phyloP scores from a whole-genome alignment of 768 basidiomycete genomes.

The Mycena polygramma region DNA sequence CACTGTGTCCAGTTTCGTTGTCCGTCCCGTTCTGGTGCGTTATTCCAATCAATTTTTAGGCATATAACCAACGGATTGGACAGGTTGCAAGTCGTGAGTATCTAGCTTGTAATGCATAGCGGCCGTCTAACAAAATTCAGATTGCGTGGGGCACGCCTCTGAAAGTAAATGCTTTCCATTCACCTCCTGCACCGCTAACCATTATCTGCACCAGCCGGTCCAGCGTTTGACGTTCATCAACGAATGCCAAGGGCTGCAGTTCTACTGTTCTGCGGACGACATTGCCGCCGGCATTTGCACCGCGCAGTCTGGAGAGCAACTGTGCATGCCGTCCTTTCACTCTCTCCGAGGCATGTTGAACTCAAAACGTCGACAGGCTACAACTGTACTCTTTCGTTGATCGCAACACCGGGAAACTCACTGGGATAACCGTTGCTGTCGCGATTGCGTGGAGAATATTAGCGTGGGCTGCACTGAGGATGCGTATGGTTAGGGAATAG shows the following conservation, averaged over 20 bases:
- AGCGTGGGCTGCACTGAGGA: constrained; percentile 34
- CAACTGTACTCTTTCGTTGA: constrained; percentile 36
- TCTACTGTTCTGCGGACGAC: constrained; percentile 35
- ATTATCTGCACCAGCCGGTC: not conserved
- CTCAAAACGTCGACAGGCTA: constrained; percentile 16
- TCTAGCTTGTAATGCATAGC: not conserved
- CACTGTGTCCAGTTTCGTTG: constrained; percentile 18
- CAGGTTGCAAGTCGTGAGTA: constrained; percentile 34
- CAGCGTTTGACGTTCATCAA: constrained; percentile 38
- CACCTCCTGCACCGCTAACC: not conserved
- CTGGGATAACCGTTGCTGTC: constrained; percentile 22
- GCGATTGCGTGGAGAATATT: constrained; percentile 34
- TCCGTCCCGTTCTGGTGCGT: constrained; percentile 34
- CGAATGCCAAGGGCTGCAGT: constrained; percentile 36
- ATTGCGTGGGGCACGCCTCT: constrained; percentile 39
- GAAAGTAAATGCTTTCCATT: constrained; percentile 13
- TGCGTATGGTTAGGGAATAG: constrained; percentile 31
- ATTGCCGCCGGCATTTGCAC: constrained; percentile 34
- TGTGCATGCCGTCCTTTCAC: constrained; percentile 17
- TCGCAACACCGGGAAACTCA: constrained; percentile 35
- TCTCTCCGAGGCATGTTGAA: not conserved
- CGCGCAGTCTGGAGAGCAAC: constrained; percentile 33
- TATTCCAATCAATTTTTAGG: no score
- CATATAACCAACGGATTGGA: not conserved
- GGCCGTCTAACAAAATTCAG: not conserved